These are phyloP conservation scores for Aspergillus bridgeri DNA, from an alignment of 495 filamentous ascomycete genomes.

Conservation along the genomic window DNA sequence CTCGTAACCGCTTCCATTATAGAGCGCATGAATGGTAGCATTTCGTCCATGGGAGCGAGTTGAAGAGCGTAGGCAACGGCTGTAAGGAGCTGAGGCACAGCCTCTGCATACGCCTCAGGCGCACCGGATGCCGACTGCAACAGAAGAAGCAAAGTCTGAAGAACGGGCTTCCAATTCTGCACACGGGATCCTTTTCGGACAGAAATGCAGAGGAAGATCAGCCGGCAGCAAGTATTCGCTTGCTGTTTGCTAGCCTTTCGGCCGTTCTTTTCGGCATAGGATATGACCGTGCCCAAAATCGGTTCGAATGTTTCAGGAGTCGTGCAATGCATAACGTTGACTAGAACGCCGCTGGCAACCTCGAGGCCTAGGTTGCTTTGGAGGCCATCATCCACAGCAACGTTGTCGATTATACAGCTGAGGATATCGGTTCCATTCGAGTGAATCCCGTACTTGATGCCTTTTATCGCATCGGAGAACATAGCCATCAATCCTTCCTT, in stretches of 20 bases:
- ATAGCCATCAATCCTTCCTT: slow-evolving; percentile 86
- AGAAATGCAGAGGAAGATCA: slow-evolving; percentile 65
- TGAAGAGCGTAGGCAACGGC: slow-evolving; percentile 64
- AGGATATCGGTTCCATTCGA: slow-evolving; percentile 74
- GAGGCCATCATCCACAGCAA: slow-evolving; percentile 49
- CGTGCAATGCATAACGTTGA: slow-evolving; percentile 78
- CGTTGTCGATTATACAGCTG: slow-evolving; percentile 52
- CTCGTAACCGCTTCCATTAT: slow-evolving; percentile 62
- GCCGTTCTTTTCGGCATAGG: slow-evolving; percentile 41
- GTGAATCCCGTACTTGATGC: slow-evolving; percentile 73
- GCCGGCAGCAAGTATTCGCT: slow-evolving; percentile 50
- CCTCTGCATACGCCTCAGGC: slow-evolving; percentile 38
- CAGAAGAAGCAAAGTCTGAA: slow-evolving; percentile 54
- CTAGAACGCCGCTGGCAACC: slow-evolving; percentile 68
- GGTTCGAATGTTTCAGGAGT: slow-evolving; percentile 61
- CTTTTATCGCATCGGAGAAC: slow-evolving; percentile 84
- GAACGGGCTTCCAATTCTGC: slow-evolving; percentile 63
- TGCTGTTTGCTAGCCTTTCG: slow-evolving; percentile 33
- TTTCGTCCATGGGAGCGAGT: slow-evolving; percentile 72
- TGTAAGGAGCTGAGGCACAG: slow-evolving; percentile 58
- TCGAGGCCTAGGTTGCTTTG: slow-evolving; percentile 49
- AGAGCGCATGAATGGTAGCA: slow-evolving; percentile 63
- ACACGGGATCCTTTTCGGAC: slow-evolving; percentile 78
- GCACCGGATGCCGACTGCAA: slow-evolving; percentile 43
- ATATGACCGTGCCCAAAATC: slow-evolving; percentile 55